These are phyloP conservation scores for Cyclanthera cordifolia DNA, from an alignment of 306 rosid genomes.

Conservation along the genomic window DNA sequence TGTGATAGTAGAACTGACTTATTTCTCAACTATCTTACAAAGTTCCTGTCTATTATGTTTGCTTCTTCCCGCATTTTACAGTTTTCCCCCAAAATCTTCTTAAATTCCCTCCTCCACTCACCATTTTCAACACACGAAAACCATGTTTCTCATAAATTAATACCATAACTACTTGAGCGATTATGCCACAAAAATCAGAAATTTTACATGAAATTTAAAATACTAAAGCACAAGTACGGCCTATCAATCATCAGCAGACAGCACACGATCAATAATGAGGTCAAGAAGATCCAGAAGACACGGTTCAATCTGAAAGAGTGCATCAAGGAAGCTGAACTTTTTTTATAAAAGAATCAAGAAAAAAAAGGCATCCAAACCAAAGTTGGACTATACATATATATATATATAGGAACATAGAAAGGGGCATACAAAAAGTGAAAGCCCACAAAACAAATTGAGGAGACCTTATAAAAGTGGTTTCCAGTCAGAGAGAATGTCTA, in stretches of 20 bases:
- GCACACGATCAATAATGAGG: background rate
- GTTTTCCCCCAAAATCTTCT: background rate
- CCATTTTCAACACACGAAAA: background rate
- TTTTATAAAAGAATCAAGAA: no score
- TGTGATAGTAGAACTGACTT: constrained; percentile 36
- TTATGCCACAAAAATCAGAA: background rate
- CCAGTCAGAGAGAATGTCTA: no score
- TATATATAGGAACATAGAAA: no score
- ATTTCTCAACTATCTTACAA: constrained; percentile 34
- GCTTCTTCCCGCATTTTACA: constrained; percentile 1
- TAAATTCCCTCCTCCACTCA: constrained; percentile 7
- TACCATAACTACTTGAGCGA: background rate
- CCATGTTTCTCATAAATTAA: background rate
- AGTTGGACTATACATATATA: no score
- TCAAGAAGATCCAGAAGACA: background rate
- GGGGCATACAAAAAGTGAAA: no score
- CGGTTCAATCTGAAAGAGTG: background rate
- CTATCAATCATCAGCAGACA: background rate
- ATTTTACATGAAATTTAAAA: constrained; percentile 12
- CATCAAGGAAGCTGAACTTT: background rate
- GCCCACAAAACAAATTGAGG: no score
- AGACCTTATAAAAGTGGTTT: no score
- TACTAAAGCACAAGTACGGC: background rate
- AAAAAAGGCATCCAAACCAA: no score
- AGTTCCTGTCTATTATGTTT: constrained; percentile 23